phyloP scores from a whole-genome alignment of 78 protist genomes.

The Pelomyxa schiedti region DNA sequence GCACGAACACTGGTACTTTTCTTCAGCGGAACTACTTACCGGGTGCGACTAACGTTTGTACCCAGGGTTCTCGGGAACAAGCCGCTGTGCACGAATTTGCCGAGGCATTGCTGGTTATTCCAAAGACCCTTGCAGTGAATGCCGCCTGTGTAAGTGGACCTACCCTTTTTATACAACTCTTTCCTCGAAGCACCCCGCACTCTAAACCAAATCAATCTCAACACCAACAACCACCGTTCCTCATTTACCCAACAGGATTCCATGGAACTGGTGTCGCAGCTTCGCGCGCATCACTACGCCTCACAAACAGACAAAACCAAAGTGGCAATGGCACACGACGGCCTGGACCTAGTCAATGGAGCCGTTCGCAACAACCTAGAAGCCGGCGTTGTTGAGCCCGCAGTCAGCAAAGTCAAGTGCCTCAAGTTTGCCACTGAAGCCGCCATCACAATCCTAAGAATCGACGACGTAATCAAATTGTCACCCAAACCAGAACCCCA shows the following conservation, averaged over 20 bases:
- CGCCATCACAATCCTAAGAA: slow-evolving; percentile 91
- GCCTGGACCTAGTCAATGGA: slow-evolving; percentile 76
- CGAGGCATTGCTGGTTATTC: slow-evolving; percentile 92
- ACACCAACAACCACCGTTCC: too few relatives aligned
- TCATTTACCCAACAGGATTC: too few relatives aligned
- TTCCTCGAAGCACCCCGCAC: too few relatives aligned
- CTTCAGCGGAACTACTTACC: too few relatives aligned
- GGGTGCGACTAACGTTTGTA: too few relatives aligned
- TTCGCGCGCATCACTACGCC: slow-evolving; percentile 85
- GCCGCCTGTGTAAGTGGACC: too few relatives aligned
- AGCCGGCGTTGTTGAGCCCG: slow-evolving; percentile 98
- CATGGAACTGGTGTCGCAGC: slow-evolving; percentile 89
- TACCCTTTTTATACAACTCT: too few relatives aligned
- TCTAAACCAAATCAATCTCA: too few relatives aligned
- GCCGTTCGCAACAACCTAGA: slow-evolving; percentile 70
- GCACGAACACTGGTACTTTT: slow-evolving; percentile 65
- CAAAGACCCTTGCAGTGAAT: slow-evolving; percentile 91
- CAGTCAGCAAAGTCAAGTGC: slow-evolving; percentile 84
- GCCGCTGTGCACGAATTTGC: slow-evolving; percentile 97
- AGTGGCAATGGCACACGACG: slow-evolving; percentile 14
- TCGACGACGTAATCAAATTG: slow-evolving; percentile 89
- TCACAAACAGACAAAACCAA: slow-evolving; percentile 65
- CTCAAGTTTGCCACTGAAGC: slow-evolving; percentile 98
- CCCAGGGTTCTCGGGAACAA: slow-evolving; percentile 83
- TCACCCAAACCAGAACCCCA: slow-evolving; percentile 31